phyloP scores from a whole-genome alignment of 192 early-diverging fungal genomes.

The Gonapodya prolifera region DNA sequence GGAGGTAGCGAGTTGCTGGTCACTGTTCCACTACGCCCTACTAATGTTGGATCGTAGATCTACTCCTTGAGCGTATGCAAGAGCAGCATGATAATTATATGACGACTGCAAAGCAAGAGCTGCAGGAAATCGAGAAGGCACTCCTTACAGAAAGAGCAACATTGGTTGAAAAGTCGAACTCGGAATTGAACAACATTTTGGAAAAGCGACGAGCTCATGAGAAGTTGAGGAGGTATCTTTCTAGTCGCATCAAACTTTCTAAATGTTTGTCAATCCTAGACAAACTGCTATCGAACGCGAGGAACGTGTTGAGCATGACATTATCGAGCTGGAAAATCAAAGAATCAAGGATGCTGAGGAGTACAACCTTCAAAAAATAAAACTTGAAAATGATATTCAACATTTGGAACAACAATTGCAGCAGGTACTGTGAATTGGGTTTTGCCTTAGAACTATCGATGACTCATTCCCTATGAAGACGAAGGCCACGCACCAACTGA shows the following conservation, averaged over 20 bases:
- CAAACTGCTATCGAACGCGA: constrained; percentile 35
- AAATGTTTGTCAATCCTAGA: constrained; percentile 11
- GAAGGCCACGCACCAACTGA: constrained; percentile 44
- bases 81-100: constrained; percentile 31
- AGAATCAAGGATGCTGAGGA: constrained; percentile 45
- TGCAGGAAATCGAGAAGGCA: constrained; percentile 39
- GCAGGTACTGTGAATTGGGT: constrained; percentile 13
- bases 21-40: constrained; percentile 5
- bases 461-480: constrained; percentile 15
- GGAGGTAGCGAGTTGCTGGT: no score
- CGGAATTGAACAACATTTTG: constrained; percentile 31
- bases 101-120: constrained; percentile 30
- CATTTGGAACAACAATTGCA: constrained; percentile 50
- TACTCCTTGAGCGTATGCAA: constrained; percentile 40
- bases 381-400: constrained; percentile 48
- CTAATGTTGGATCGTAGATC: constrained; percentile 15
- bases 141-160: constrained; percentile 41
- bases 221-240: constrained; percentile 16
- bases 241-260: background rate
- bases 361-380: constrained; percentile 49
- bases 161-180: constrained; percentile 29
- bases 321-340: constrained; percentile 33
- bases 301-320: constrained; percentile 37
- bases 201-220: constrained; percentile 27
- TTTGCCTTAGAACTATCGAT: constrained; percentile 10